Conservation (phyloP, 1,284 basidiomycete species). For the Ganoderma sinense region DNA sequence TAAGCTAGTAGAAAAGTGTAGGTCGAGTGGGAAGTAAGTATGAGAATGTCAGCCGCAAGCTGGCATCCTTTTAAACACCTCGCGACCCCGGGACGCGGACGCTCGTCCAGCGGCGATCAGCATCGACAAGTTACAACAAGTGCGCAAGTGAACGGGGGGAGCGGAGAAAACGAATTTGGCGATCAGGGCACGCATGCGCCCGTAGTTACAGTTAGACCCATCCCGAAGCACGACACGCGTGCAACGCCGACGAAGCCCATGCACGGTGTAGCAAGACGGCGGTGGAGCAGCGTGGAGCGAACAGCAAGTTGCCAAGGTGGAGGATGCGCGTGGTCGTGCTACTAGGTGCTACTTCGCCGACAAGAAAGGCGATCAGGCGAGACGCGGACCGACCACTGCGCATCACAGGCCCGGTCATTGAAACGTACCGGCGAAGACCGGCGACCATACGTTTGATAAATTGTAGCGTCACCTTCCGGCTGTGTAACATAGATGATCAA, state of each 20-base stretch:
- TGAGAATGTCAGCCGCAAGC: neutral
- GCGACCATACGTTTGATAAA: neutral
- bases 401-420: neutral
- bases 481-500: slow-evolving; percentile 2
- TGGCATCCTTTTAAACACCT: slow-evolving; percentile 7
- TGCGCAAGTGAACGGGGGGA: neutral
- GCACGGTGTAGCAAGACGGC: neutral
- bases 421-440: neutral
- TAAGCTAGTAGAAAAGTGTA: neutral
- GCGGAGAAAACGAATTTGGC: neutral
- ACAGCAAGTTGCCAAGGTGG: neutral
- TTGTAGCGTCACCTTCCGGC: neutral
- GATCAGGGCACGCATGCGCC: neutral
- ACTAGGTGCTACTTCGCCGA: neutral
- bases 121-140: neutral
- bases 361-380: slow-evolving; percentile 1
- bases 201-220: neutral
- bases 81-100: neutral
- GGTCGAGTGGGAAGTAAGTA: neutral
- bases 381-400: neutral
- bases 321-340: slow-evolving; percentile 4
- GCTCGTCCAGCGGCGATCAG: neutral
- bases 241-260: neutral
- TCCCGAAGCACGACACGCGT: neutral
- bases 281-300: neutral